Evolutionary conservation across 306 rosid species (phyloP), one percentile per base, ranked within the genome.

Genomic region (Cucumis melo): DNA sequence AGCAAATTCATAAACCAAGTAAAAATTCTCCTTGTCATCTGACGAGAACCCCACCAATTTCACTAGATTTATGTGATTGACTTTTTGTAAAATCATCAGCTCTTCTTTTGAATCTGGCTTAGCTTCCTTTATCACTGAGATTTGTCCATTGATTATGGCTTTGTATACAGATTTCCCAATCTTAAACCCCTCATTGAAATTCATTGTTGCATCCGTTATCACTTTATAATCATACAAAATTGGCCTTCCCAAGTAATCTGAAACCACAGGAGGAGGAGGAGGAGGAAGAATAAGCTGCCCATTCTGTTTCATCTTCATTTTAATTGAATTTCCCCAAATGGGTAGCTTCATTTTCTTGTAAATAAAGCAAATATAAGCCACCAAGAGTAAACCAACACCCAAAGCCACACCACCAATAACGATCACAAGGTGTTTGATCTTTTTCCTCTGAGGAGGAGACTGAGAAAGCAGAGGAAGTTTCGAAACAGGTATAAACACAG

Each of bases 41-140:
- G 89, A 83, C 3, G 96, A 88, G 67, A 89, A 79, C 10, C 93
- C 98, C 63, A 85, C 82, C 44, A 91, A 27, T 59, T 88, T 91
- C 86, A 89, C 96, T 51, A 93, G 85, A 86, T 89, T 93, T 64
- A 79, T 89, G 80, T 91, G 93, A 79, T 88, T 91, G 58, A 89
- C 88, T 84, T 93, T 91, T 88, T 93, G 96, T 51, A 93, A 73
- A 82, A 89, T 91, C 53, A 86, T 82, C 23, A 93, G 85, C 74
- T 88, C 93, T 79, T 91, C 93, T 0, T 80, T 73, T 41, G 85
- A 83, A 78, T 89, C 91, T 79, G 85, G 78, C 42, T 85, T 81
- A 61, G 80, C 60, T 76, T 80, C 83, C 80, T 93, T 93, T 29
- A 89, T 82, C 23, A 90, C 96, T 15, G 86, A 82, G 50, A 84